These are phyloP conservation scores for Russula sp. DNA, from an alignment of 768 basidiomycete species.

Conservation along the genomic window DNA sequence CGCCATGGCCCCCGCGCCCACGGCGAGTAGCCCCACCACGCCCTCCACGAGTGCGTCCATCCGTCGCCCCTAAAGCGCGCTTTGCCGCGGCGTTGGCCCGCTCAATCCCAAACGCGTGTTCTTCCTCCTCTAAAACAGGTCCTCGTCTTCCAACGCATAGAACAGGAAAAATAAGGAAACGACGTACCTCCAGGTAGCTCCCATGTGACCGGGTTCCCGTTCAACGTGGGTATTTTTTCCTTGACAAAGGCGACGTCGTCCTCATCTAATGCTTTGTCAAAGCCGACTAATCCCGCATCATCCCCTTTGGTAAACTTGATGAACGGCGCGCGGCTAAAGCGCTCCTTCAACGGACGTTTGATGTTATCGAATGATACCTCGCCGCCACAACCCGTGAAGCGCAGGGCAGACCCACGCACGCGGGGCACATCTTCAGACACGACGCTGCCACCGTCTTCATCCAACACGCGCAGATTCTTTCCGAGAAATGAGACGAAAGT, in stretches of 20 bases:
- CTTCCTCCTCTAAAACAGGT: slow-evolving; percentile 57
- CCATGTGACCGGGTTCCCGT: slow-evolving; percentile 66
- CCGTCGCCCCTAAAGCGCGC: slow-evolving; percentile 37
- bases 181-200: slow-evolving; percentile 54
- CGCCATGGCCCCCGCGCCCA: slow-evolving; percentile 31
- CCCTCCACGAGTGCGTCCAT: slow-evolving; percentile 43
- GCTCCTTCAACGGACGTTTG: slow-evolving; percentile 50
- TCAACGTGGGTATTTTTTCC: slow-evolving; percentile 60
- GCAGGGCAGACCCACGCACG: slow-evolving; percentile 46
- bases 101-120: slow-evolving; percentile 69
- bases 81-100: slow-evolving; percentile 69
- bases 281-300: slow-evolving; percentile 48
- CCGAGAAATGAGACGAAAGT: slow-evolving; percentile 76
- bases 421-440: slow-evolving; percentile 45
- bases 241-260: slow-evolving; percentile 72
- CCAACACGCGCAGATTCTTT: slow-evolving; percentile 58
- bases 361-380: slow-evolving; percentile 63
- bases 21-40: slow-evolving; percentile 45
- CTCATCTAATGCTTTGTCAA: slow-evolving; percentile 64
- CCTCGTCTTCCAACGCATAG: neutral
- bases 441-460: slow-evolving; percentile 52
- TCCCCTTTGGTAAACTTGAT: slow-evolving; percentile 49
- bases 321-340: slow-evolving; percentile 48
- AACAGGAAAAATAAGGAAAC: neutral
- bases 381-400: slow-evolving; percentile 51